These are phyloP conservation scores for Cenococcum geophilum DNA, from an alignment of 495 filamentous ascomycete species.

Conservation along the genomic window DNA sequence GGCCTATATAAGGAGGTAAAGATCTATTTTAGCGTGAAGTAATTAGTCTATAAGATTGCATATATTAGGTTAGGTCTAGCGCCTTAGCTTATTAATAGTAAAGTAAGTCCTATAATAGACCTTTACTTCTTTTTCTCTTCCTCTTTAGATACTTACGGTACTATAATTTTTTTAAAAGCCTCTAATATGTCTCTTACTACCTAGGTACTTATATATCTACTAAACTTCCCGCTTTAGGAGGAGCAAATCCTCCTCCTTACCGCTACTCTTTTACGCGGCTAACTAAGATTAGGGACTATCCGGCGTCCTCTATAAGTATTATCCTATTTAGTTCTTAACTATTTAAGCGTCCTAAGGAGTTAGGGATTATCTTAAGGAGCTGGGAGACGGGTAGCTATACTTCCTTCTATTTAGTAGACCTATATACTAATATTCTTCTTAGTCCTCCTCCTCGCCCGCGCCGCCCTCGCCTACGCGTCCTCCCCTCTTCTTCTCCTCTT, in stretches of 20 bases:
- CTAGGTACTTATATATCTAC: not conserved
- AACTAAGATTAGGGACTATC: too few species aligned
- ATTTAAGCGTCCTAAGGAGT: not conserved
- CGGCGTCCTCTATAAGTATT: too few species aligned
- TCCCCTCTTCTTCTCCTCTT: not conserved
- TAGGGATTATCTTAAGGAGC: not conserved
- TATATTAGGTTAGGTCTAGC: constrained; percentile 1
- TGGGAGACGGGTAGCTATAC: not conserved
- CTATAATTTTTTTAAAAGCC: not conserved
- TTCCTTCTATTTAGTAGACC: not conserved
- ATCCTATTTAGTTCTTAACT: not conserved
- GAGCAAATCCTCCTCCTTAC: too few species aligned
- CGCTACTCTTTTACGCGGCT: too few species aligned
- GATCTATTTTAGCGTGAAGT: too few species aligned
- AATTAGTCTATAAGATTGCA: not conserved
- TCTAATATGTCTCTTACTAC: not conserved
- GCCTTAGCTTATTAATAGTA: constrained; percentile 1
- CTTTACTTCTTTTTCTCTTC: not conserved
- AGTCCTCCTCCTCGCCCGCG: too few species aligned
- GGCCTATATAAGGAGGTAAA: too few species aligned
- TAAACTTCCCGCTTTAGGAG: too few species aligned
- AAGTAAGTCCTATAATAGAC: not conserved
- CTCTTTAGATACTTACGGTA: too few species aligned
- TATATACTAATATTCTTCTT: too few species aligned
- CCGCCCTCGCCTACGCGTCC: not conserved